Conservation (phyloP, 495 filamentous ascomycete species). For the Tirmania nivea region DNA sequence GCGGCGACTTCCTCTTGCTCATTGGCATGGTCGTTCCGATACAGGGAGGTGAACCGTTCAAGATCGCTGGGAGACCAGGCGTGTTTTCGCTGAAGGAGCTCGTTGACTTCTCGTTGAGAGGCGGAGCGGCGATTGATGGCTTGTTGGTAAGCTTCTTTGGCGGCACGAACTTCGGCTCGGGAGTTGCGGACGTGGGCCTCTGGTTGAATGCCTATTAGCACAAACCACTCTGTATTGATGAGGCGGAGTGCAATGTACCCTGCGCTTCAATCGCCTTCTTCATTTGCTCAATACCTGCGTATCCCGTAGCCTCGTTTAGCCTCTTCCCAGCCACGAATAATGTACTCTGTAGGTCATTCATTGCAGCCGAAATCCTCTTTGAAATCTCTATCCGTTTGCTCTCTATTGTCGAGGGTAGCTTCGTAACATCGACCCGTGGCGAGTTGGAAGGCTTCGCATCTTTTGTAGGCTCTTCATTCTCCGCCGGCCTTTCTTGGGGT, state of each 20-base stretch:
- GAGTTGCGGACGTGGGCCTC: conserved; percentile 43
- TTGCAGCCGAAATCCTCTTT: conserved; percentile 50
- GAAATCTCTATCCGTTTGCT: conserved; percentile 46
- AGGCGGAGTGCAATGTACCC: conserved; percentile 24
- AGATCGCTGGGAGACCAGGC: conserved; percentile 72
- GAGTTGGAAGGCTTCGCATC: no score
- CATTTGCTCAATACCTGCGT: conserved; percentile 73
- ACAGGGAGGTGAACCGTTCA: conserved; percentile 82
- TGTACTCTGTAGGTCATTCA: conserved; percentile 76
- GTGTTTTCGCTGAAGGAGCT: conserved; percentile 79
- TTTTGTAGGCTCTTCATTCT: no score
- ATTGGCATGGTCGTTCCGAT: conserved; percentile 78
- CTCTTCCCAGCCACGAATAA: conserved; percentile 65
- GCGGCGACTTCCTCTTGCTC: conserved; percentile 69
- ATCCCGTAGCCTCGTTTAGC: conserved; percentile 84
- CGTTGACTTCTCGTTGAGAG: conserved; percentile 88
- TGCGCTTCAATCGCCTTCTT: conserved; percentile 51
- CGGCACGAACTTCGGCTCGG: conserved; percentile 40
- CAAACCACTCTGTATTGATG: background rate
- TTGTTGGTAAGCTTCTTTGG: conserved; percentile 52
- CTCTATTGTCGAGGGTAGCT: conserved; percentile 63
- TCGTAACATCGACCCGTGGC: conserved; percentile 5
- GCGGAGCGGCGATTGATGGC: conserved; percentile 58
- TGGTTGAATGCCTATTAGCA: conserved; percentile 11
- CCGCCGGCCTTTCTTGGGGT: no score